Conservation (phyloP, 352 stramenopile species). For the Globisporangium rhizosaccharum region DNA sequence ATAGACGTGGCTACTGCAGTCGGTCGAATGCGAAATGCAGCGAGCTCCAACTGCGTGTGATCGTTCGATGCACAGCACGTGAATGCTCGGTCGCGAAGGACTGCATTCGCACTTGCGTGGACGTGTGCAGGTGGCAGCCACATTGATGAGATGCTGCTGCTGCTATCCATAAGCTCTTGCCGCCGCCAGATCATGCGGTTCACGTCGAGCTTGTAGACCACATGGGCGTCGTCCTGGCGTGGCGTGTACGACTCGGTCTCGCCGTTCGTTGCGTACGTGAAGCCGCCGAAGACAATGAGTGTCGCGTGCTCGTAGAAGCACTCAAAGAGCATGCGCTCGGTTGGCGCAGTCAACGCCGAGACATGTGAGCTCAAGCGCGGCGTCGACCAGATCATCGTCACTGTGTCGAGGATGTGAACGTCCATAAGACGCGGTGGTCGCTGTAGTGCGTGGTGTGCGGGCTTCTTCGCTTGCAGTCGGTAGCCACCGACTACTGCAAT, state of each 20-base stretch:
- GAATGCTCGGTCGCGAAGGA: slow-evolving; percentile 16
- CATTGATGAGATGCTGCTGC: too few species aligned
- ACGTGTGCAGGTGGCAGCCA: slow-evolving; percentile 20
- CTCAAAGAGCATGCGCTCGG: slow-evolving; percentile 42
- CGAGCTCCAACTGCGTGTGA: slow-evolving; percentile 27
- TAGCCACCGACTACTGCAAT: slow-evolving; percentile 32
- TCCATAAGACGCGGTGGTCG: slow-evolving; percentile 23
- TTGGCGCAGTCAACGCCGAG: slow-evolving; percentile 18
- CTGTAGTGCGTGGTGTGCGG: slow-evolving; percentile 1
- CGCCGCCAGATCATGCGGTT: slow-evolving; percentile 65
- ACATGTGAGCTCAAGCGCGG: slow-evolving; percentile 38
- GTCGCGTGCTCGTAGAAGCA: slow-evolving; percentile 36
- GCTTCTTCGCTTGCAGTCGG: slow-evolving; percentile 15
- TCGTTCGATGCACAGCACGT: slow-evolving; percentile 16
- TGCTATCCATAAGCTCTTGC: slow-evolving; percentile 9
- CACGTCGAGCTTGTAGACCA: slow-evolving; percentile 58
- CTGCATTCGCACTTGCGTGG: slow-evolving; percentile 30
- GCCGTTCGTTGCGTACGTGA: slow-evolving; percentile 34
- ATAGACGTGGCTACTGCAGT: not conserved
- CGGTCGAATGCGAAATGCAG: slow-evolving; percentile 10
- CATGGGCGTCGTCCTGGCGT: slow-evolving; percentile 19
- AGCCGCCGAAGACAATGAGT: slow-evolving; percentile 43
- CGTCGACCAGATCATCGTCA: slow-evolving; percentile 43
- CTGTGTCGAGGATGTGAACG: slow-evolving; percentile 42
- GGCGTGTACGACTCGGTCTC: slow-evolving; percentile 31